Evolutionary conservation across 2,329 filamentous ascomycete species (phyloP), one percentile per base, ranked within the genome.

Genomic region (Metarhizium robertsii): DNA sequence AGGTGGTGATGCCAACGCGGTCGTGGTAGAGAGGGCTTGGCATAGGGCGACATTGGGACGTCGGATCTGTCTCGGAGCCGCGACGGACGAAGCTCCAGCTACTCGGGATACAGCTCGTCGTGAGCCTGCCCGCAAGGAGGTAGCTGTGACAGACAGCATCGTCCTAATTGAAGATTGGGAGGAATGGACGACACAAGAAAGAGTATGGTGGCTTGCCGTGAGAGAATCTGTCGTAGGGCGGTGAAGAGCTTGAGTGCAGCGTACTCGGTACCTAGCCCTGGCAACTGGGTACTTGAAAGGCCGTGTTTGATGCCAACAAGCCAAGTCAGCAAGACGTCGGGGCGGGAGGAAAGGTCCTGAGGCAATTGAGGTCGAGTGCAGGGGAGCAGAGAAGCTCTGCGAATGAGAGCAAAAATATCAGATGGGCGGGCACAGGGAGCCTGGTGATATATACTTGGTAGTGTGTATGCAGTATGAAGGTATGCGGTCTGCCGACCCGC

Each of bases 21-120:
- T 18, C 14, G 11, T 34, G 32, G 32, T 34, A 7, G 32, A 30
- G 50, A 53, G n/a, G 45, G 16, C 34, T n/a, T 14, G 32, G 45
- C 34, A 97, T 89, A 74, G 34, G 6, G 42, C 42, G 16, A 34
- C 43, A 25, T 40, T 36, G 50, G 25, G 34, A 34, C 45, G 29
- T 43, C 53, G 52, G 25, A 18, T 25, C 7, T 8, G 6, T 3
- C 4, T 53, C 43, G 45, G 34, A 18, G 42, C 42, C 25, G 25
- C 25, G 11, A 52, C 34, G 14, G 29, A 32, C 6, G 43, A 46
- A 46, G 43, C n/a, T 11, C 43, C 43, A 25, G 43, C 43, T 25
- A 18, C n/a, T 36, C 10, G 51, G 20, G 29, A 53, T 46, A 40
- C 49, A 53, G 48, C 50, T 29, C 49, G 45, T 16, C 43, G 53